phyloP scores from a whole-genome alignment of 495 filamentous ascomycete species.

The Aspergillus ostianus region DNA sequence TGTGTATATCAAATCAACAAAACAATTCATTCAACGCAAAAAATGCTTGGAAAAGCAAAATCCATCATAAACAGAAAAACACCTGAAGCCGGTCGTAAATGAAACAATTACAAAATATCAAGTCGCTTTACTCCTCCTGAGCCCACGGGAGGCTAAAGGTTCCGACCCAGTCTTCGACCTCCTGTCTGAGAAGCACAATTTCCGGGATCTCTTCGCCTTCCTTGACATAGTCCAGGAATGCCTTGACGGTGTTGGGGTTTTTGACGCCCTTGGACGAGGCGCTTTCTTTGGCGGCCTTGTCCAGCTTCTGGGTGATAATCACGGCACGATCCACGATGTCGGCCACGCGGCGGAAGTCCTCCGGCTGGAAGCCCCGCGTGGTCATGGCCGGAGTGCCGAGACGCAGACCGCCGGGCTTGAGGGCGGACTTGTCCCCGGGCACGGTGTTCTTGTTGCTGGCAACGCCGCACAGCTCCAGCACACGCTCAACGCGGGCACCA shows the following conservation, averaged over 20 bases:
- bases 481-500: slow-evolving; percentile 89
- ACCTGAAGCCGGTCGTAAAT: slow-evolving; percentile 1
- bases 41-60: too few relatives aligned
- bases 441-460: slow-evolving; percentile 99
- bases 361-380: slow-evolving; percentile 81
- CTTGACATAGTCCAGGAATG: slow-evolving; percentile 79
- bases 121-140: slow-evolving; percentile 38
- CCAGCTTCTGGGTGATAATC: slow-evolving; percentile 75
- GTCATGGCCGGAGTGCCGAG: slow-evolving; percentile 98
- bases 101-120: slow-evolving; percentile 7
- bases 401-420: slow-evolving; percentile 87
- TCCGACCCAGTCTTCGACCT: slow-evolving; percentile 94
- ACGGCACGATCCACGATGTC: slow-evolving; percentile 93
- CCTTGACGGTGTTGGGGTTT: slow-evolving; percentile 75
- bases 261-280: slow-evolving; percentile 73
- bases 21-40: slow-evolving; percentile 2
- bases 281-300: slow-evolving; percentile 75
- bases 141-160: slow-evolving; percentile 87
- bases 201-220: slow-evolving; percentile 81
- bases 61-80: too few relatives aligned
- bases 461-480: slow-evolving; percentile 91
- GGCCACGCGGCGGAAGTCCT: slow-evolving; percentile 86
- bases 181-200: slow-evolving; percentile 79
- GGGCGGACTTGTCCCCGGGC: slow-evolving; percentile 87
- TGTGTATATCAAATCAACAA: slow-evolving; percentile 9